Evolutionary conservation across 148 eudicot genomes (phyloP), one percentile per base, ranked within the genome.

Genomic region (Vaccinium myrtillus): DNA sequence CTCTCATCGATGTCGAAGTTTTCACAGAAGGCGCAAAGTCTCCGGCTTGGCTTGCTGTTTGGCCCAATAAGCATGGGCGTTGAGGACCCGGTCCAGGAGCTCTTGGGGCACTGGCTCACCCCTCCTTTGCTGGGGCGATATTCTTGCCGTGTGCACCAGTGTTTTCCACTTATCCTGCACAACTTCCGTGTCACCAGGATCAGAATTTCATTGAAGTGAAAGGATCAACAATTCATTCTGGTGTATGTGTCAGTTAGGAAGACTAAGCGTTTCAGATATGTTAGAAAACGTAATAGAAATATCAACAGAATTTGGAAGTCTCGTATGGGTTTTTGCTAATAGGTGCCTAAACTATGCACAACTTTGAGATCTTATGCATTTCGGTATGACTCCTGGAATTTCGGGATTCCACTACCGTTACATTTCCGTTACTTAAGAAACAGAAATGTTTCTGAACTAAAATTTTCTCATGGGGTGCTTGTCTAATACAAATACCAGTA

Each of bases 91-190:
- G n/a, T n/a, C n/a, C n/a, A n/a, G n/a, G n/a, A n/a, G n/a, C n/a
- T n/a, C n/a, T n/a, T n/a, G n/a, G n/a, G n/a, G 99, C 67, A 94
- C 99, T 1, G 98, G 99, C 87, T 96, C 97, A 51, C 99, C 99
- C 86, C 99, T 88, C 89, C 99, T 92, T 86, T 96, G 99, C 82
- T 96, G 99, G 21, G 98, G 99, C 49, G 98, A 92, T 83, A 96
- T 96, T 90, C 92, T 90, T 77, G 99, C 96, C 9, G 99, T 96
- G 90, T 96, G 99, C 80, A 96, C 99, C 90, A 96, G 89, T 19
- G 99, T 96, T 86, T 96, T 96, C 99, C 99, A 96, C 84, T 96
- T 96, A 85, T 96, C 99, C 99, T 96, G 90, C 81, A 27, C 46
- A 76, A 23, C 11, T 23, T 11, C 36, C 12, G 9, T 67, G 36